Percentiles rank a stretch among this genome's conserved stretches.
Conservation (phyloP, 1,284 basidiomycete genomes). For the Pseudozyma tsukubaensis region DNA sequence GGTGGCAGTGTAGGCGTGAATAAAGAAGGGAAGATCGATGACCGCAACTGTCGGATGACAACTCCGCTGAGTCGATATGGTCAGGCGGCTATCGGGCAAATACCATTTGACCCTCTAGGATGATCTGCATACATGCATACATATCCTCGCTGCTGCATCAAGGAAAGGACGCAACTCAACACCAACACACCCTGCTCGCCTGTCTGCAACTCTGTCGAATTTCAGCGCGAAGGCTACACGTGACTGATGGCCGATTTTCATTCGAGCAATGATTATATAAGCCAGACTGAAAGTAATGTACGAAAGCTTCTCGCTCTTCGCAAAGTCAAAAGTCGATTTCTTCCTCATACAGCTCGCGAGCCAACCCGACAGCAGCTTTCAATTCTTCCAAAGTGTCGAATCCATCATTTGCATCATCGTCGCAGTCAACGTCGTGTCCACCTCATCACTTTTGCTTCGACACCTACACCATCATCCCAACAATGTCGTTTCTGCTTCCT, state of each 20-base stretch:
- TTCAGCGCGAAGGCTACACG: slow-evolving; percentile 29
- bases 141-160: neutral
- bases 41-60: neutral
- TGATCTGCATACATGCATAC: neutral
- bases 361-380: neutral
- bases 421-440: slow-evolving; percentile 1
- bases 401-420: neutral
- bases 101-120: too few species aligned
- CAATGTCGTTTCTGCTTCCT: slow-evolving; percentile 26
- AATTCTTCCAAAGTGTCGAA: neutral
- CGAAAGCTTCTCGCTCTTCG: neutral
- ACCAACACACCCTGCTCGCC: slow-evolving; percentile 1
- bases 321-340: slow-evolving; percentile 5
- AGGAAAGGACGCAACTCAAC: neutral
- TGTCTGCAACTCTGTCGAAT: slow-evolving; percentile 1
- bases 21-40: neutral
- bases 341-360: slow-evolving; percentile 23
- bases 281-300: neutral
- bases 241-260: slow-evolving; percentile 10
- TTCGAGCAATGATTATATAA: slow-evolving; percentile 22
- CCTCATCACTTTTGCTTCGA: neutral
- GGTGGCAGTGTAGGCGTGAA: neutral
- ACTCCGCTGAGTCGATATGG: neutral
- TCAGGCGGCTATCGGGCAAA: neutral
- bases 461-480: neutral